Conservation (phyloP, 257 asterid species). For the Solanum pimpinellifolium region DNA sequence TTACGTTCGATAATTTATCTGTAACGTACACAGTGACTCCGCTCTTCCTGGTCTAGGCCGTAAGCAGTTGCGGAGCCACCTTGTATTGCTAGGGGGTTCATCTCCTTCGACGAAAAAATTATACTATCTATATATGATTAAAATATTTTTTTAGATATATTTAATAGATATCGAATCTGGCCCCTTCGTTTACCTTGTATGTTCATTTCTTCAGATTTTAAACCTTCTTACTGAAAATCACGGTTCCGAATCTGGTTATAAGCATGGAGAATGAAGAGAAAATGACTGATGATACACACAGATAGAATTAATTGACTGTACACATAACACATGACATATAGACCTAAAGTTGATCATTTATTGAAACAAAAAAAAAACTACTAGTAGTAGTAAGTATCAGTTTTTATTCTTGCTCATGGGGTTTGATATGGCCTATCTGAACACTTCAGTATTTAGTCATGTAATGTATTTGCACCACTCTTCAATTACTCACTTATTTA, state of each 20-base stretch:
- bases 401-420: neutral
- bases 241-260: neutral
- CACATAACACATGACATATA: neutral
- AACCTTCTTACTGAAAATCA: too few species aligned
- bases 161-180: too few species aligned
- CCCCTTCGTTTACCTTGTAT: too few species aligned
- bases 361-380: neutral
- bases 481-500: neutral
- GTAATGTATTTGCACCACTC: neutral
- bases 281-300: neutral
- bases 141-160: too few species aligned
- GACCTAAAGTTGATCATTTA: neutral
- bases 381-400: neutral
- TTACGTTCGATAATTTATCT: neutral
- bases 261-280: neutral
- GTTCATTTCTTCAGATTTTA: too few species aligned
- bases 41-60: too few species aligned
- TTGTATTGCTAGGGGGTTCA: too few species aligned
- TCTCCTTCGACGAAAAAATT: too few species aligned
- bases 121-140: too few species aligned
- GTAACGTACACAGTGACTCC: neutral
- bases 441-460: neutral
- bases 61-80: too few species aligned
- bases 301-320: neutral
- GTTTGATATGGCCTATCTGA: neutral